Evolutionary conservation across 2,329 filamentous ascomycete species (phyloP), one percentile per base, ranked within the genome.

Genomic region (Ophiocordyceps polyrhachis-furcata): DNA sequence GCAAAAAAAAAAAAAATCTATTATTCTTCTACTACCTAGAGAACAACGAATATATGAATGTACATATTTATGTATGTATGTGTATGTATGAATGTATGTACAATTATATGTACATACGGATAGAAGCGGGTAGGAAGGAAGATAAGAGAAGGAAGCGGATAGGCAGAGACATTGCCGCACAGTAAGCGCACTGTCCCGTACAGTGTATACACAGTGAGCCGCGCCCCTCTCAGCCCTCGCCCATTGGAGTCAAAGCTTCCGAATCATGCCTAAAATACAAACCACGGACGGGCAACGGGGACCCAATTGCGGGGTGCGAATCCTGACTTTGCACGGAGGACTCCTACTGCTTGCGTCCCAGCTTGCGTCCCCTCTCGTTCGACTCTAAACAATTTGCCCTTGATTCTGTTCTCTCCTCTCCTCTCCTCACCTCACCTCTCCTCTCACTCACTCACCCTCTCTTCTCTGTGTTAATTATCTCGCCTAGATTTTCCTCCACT

Each of bases 191-290:
- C 25, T 8, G 25, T 11, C 8, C 25, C 9, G 4, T 8, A 28
- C 25, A 28, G 25, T 28, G 25, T 28, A 4, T 2, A 11, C 32
- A 37, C 32, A 37, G 32, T 37, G 32, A 15, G 38, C 19, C 5
- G 12, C 19, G 13, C 38, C 17, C 12, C n/a, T n/a, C n/a, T n/a
- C n/a, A n/a, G n/a, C n/a, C n/a, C 15, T 7, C 19, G 9, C 21
- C 7, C 6, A 41, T 20, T 23, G 19, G 38, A 14, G 38, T 9
- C 32, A 14, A 14, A n/a, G 14, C 32, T 3, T 14, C 45, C 47
- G 51, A 52, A 53, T 46, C 48, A 60, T 60, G 58, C 53, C 60
- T 58, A 58, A 60, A 54, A 37, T 37, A 17, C n/a, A n/a, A n/a
- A n/a, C 32, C 32, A 37, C 32, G 17, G 32, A n/a, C n/a, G n/a